Conservation (phyloP, 306 rosid species). For the Rosa rugosa region DNA sequence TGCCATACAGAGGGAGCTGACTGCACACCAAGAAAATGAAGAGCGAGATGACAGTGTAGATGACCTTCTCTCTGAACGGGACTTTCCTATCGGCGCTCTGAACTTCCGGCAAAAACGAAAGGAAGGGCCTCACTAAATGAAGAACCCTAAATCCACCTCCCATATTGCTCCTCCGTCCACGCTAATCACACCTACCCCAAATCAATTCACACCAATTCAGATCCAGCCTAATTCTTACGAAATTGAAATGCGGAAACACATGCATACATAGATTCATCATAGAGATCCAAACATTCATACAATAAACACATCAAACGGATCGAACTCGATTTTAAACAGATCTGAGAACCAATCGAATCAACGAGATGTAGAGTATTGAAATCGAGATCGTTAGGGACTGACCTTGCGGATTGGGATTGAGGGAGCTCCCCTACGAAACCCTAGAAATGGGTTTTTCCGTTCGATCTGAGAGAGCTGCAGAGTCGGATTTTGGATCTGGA, state of each 20-base stretch:
- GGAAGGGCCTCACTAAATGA: slow-evolving; percentile 90
- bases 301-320: background rate
- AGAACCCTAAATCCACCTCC: slow-evolving; percentile 98
- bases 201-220: background rate
- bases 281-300: background rate
- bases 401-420: background rate
- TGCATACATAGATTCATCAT: background rate
- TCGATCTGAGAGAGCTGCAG: background rate
- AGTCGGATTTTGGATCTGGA: slow-evolving; percentile 13
- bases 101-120: slow-evolving; percentile 86
- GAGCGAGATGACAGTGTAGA: slow-evolving; percentile 82
- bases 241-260: background rate
- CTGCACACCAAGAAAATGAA: slow-evolving; percentile 92
- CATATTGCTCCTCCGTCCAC: slow-evolving; percentile 42
- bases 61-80: slow-evolving; percentile 93
- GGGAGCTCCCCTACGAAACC: slow-evolving; percentile 19
- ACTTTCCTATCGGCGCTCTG: slow-evolving; percentile 87
- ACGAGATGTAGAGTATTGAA: background rate
- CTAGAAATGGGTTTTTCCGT: background rate
- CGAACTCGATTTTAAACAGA: slow-evolving; percentile 4
- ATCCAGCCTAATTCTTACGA: background rate
- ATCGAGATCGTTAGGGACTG: background rate
- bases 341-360: slow-evolving; percentile 1
- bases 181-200: slow-evolving; percentile 23
- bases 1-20: slow-evolving; percentile 93